Conservation (phyloP, 305 asterid genomes). For the Fraxinus floribunda region DNA sequence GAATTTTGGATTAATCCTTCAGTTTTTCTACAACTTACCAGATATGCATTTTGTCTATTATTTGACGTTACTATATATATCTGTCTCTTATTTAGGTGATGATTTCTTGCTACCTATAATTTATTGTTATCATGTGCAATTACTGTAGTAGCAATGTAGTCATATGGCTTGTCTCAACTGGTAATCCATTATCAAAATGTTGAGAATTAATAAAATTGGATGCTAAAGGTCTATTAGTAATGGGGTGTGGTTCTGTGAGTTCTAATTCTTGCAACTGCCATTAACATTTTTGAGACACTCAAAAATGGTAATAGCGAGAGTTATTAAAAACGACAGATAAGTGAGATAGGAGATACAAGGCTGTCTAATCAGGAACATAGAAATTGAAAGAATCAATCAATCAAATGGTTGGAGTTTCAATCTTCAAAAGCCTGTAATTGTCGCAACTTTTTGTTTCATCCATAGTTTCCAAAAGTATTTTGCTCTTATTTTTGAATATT, state of each 20-base stretch:
- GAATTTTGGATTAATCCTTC: background rate
- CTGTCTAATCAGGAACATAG: background rate
- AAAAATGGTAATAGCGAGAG: background rate
- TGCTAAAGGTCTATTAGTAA: slow-evolving; percentile 9
- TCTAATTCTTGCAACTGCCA: background rate
- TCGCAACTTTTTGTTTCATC: background rate
- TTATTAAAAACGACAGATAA: background rate
- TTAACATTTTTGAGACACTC: background rate
- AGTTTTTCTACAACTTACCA: background rate
- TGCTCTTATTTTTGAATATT: background rate
- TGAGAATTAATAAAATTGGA: slow-evolving; percentile 14
- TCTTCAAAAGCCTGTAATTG: background rate
- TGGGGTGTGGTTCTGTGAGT: background rate
- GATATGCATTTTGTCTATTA: background rate
- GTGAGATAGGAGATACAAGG: background rate
- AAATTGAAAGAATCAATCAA: background rate
- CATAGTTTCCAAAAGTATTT: background rate
- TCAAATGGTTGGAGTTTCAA: background rate
- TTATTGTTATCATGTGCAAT: slow-evolving; percentile 35
- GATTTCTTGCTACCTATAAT: slow-evolving; percentile 16
- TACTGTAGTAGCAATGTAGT: slow-evolving; percentile 17
- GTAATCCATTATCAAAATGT: background rate
- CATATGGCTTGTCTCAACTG: background rate
- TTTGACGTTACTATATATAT: background rate
- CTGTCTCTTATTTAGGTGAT: background rate